These are phyloP conservation scores for Vaccinium corymbosum DNA, from an alignment of 148 eudicot genomes.

Conservation along the genomic window DNA sequence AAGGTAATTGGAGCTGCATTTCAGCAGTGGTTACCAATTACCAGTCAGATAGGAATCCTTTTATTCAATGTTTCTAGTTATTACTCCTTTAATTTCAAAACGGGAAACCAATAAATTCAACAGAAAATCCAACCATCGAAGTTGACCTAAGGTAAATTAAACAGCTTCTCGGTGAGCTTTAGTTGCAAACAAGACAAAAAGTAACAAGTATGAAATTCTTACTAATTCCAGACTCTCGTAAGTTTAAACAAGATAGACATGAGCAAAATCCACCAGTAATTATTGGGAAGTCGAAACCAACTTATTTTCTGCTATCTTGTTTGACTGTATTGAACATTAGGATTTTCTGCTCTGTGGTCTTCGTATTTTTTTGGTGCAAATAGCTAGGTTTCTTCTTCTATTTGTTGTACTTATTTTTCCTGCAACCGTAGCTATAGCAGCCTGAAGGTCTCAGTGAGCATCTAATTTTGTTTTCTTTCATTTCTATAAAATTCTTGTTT, in stretches of 20 bases:
- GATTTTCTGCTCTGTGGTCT: not conserved
- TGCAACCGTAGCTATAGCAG: not conserved
- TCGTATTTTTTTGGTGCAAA: not conserved
- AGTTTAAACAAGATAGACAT: not conserved
- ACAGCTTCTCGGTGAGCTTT: not conserved
- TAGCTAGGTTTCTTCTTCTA: not conserved
- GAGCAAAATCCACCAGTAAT: not conserved
- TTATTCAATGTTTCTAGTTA: not conserved
- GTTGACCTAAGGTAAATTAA: not conserved
- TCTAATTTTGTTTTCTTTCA: too few relatives aligned
- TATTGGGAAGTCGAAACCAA: not conserved
- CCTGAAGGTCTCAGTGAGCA: not conserved
- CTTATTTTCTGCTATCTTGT: not conserved
- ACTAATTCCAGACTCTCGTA: not conserved
- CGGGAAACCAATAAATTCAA: not conserved
- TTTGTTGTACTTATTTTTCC: not conserved
- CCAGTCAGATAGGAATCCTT: not conserved
- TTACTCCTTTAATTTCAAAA: not conserved
- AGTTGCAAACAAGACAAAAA: not conserved
- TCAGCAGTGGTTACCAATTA: not conserved
- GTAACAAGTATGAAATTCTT: not conserved
- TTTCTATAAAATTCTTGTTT: not conserved
- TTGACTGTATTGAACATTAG: not conserved
- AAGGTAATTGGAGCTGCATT: not conserved
- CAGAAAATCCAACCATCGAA: not conserved